Conservation (phyloP, 2,329 filamentous ascomycete genomes). For the Harringtonia lauricola region DNA sequence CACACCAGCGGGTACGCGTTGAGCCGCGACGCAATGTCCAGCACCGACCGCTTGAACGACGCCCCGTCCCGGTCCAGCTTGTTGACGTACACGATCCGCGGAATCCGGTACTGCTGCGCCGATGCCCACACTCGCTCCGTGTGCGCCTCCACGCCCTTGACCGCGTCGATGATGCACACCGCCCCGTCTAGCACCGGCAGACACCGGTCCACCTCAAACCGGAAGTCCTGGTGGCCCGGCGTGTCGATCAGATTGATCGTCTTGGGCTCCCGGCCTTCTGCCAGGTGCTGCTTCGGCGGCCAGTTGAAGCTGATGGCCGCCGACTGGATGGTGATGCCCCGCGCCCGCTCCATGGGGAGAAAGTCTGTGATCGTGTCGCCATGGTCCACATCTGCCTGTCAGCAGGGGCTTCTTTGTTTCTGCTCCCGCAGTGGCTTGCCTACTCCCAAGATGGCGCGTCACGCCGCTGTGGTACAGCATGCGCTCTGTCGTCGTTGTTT, state of each 20-base stretch:
- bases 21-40: conserved; percentile 71
- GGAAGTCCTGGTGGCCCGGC: conserved; percentile 93
- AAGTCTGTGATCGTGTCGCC: conserved; percentile 97
- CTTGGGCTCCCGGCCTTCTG: conserved; percentile 36
- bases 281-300: conserved; percentile 44
- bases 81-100: conserved; percentile 71
- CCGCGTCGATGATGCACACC: conserved; percentile 24
- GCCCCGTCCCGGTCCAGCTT: conserved; percentile 79
- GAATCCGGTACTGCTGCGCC: conserved; percentile 75
- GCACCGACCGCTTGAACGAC: conserved; percentile 72
- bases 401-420: no score
- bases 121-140: conserved; percentile 95
- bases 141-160: conserved; percentile 70
- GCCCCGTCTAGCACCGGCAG: conserved; percentile 33
- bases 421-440: no score
- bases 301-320: conserved; percentile 92
- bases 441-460: conserved; percentile 70
- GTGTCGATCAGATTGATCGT: conserved; percentile 92
- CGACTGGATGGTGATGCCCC: conserved; percentile 96
- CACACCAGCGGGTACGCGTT: conserved; percentile 82
- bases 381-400: conserved; percentile 70
- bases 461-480: conserved; percentile 97
- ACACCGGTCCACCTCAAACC: conserved; percentile 89
- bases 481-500: conserved; percentile 96
- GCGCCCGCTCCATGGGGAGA: conserved; percentile 77